Evolutionary conservation across 768 basidiomycete species (phyloP), one percentile per base, ranked within the genome.

Genomic region (Hebeloma cylindrosporum): DNA sequence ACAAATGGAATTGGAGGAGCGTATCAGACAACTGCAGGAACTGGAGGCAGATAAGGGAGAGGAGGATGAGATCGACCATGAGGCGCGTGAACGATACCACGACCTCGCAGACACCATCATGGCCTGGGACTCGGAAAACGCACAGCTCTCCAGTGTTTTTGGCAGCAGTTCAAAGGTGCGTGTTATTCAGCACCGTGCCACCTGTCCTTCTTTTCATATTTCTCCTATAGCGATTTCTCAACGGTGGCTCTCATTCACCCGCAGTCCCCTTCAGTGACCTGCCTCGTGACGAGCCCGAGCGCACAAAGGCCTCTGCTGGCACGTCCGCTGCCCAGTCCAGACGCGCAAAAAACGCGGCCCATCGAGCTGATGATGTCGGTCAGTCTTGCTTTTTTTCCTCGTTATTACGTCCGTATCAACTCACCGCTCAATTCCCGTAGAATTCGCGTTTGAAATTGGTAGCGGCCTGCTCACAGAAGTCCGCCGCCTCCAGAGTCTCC

Each of bases 381-480:
- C 57, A 61, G 87, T 78, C 11, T 35, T 5, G 42, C 41, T 52
- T 40, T 36, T 30, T 17, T n/a, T n/a, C n/a, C n/a, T n/a, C n/a
- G n/a, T 35, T 17, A 46, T 58, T 55, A 54, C 52, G 48, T 56
- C 37, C 51, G 42, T 38, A 37, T 21, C 42, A 35, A 45, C 51
- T 56, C 34, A 50, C 21, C 60, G 56, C 5, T 53, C 50, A 58
- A 30, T 48, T 43, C 52, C 54, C 59, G 60, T 69, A 88, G 95
- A 96, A 72, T 97, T 98, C 56, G 95, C 95, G 29, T 94, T 96
- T 57, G 95, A 98, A 71, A 98, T 98, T 45, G 94, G 95, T 5
- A 93, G 90, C 52, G 88, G 88, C 9, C 72, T 97, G 38, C 73
- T 97, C 22, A 87, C 87, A 6, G 95, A 98, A 69, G 92, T 97